phyloP scores from a whole-genome alignment of 2,329 filamentous ascomycete genomes.

The Fusarium sp. region DNA sequence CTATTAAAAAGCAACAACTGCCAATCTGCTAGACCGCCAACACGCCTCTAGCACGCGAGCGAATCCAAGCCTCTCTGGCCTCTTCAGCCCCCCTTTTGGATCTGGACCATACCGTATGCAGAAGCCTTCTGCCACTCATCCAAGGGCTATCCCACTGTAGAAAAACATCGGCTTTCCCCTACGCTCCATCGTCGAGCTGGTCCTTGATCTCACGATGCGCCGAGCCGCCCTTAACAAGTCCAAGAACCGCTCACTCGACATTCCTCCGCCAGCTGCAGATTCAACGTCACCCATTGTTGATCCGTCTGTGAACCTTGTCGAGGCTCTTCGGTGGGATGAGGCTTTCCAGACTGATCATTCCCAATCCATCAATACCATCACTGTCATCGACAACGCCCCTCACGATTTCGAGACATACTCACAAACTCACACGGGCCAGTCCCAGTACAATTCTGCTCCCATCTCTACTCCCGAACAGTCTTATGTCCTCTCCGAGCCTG shows the following conservation, averaged over 20 bases:
- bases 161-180: constrained; percentile 33
- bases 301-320: constrained; percentile 23
- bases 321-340: constrained; percentile 35
- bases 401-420: constrained; percentile 8
- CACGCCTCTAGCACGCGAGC: constrained; percentile 34
- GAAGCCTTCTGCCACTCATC: constrained; percentile 24
- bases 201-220: constrained; percentile 43
- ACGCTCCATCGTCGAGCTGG: constrained; percentile 10
- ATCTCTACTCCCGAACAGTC: constrained; percentile 13
- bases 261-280: constrained; percentile 2
- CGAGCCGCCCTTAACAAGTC: constrained; percentile 27
- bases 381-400: constrained; percentile 10
- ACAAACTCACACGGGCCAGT: constrained; percentile 18
- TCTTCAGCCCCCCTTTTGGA: constrained; percentile 23
- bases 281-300: constrained; percentile 10
- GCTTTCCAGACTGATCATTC: constrained; percentile 32
- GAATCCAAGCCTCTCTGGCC: constrained; percentile 21
- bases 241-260: constrained; percentile 37
- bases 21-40: constrained; percentile 33
- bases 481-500: constrained; percentile 16
- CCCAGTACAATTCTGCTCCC: constrained; percentile 4
- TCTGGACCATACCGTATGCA: constrained; percentile 43
- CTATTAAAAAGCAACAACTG: constrained; percentile 39
- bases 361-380: constrained; percentile 11
- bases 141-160: constrained; percentile 20